A percentile compares a stretch with the other conserved stretches of the same genome.
phyloP scores from a whole-genome alignment of 2,329 filamentous ascomycete genomes.

The Ceratocystis cubensis region DNA sequence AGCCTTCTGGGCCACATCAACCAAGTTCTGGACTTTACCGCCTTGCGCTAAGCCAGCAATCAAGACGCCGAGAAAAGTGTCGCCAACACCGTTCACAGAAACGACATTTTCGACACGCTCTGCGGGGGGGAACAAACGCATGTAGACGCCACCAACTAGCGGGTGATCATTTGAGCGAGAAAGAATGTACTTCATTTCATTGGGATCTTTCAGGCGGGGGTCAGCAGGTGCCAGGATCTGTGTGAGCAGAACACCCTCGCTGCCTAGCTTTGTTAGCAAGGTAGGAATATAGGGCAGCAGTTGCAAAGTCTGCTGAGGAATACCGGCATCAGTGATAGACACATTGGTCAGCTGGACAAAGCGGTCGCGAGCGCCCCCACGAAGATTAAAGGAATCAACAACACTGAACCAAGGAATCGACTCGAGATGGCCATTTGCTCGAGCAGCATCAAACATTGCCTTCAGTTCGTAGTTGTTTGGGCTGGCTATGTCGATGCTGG shows the following conservation, averaged over 20 bases:
- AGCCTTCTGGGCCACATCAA: conserved; percentile 71
- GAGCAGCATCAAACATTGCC: conserved; percentile 64
- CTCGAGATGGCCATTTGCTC: conserved; percentile 54
- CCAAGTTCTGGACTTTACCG: conserved; percentile 44
- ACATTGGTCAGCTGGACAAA: conserved; percentile 56
- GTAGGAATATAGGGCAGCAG: conserved; percentile 79
- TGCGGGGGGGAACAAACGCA: conserved; percentile 56
- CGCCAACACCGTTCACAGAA: conserved; percentile 88
- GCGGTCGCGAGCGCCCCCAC: conserved; percentile 55
- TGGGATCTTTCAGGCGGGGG: conserved; percentile 48
- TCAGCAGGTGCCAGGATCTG: conserved; percentile 57
- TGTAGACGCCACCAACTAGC: conserved; percentile 65
- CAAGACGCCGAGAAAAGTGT: conserved; percentile 79
- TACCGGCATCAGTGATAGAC: conserved; percentile 61
- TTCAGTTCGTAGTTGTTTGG: conserved; percentile 74
- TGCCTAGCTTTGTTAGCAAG: conserved; percentile 72
- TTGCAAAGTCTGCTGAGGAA: conserved; percentile 72
- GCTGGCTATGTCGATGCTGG: conserved; percentile 60
- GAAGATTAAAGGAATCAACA: conserved; percentile 68
- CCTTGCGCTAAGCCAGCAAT: conserved; percentile 62
- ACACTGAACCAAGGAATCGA: conserved; percentile 61
- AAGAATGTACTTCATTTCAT: conserved; percentile 58
- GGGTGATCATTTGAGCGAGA: conserved; percentile 44
- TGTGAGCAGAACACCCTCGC: conserved; percentile 61
- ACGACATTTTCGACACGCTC: conserved; percentile 51